A percentile compares a stretch with the other conserved stretches of the same genome.
Evolutionary conservation across 148 eudicot species (phyloP).

Genomic region (Heliosperma pusillum): DNA sequence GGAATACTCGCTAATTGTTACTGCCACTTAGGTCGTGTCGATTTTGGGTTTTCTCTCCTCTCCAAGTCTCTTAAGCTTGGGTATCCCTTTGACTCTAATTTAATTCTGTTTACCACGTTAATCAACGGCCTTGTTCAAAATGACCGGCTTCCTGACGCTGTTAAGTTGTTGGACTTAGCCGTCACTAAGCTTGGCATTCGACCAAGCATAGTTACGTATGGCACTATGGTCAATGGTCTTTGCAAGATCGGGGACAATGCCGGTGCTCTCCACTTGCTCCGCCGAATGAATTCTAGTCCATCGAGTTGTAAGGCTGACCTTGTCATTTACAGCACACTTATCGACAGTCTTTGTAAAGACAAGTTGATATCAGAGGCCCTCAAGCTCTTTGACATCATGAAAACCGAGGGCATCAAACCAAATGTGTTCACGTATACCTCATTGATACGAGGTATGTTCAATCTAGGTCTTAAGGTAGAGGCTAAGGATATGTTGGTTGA

Average conservation of each 20-base stretch:
- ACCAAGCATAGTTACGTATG: not conserved
- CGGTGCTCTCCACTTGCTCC: conserved; percentile 27
- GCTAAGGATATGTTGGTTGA: conserved; percentile 17
- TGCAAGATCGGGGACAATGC: conserved; percentile 35
- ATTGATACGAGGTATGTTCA: conserved; percentile 17
- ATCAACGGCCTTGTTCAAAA: conserved; percentile 10
- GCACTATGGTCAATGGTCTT: conserved; percentile 38
- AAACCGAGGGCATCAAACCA: conserved; percentile 7
- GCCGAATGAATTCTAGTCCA: conserved; percentile 1
- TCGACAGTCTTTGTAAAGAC: conserved; percentile 22
- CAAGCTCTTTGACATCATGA: conserved; percentile 5
- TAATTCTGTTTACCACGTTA: not conserved
- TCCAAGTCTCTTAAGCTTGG: conserved; percentile 16
- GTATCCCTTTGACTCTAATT: not conserved
- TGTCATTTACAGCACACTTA: conserved; percentile 15
- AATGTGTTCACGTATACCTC: conserved; percentile 18
- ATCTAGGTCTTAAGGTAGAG: not conserved
- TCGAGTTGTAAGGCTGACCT: not conserved
- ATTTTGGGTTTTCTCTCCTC: no score
- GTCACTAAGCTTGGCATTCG: conserved; percentile 1
- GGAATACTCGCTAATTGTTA: conserved; percentile 12
- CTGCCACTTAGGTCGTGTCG: no score
- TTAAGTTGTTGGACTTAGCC: not conserved
- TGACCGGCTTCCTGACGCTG: not conserved
- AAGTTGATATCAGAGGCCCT: not conserved